Evolutionary conservation across 2,329 filamentous ascomycete genomes (phyloP), one percentile per base, ranked within the genome.

Genomic region (Aspergillus awamori): DNA sequence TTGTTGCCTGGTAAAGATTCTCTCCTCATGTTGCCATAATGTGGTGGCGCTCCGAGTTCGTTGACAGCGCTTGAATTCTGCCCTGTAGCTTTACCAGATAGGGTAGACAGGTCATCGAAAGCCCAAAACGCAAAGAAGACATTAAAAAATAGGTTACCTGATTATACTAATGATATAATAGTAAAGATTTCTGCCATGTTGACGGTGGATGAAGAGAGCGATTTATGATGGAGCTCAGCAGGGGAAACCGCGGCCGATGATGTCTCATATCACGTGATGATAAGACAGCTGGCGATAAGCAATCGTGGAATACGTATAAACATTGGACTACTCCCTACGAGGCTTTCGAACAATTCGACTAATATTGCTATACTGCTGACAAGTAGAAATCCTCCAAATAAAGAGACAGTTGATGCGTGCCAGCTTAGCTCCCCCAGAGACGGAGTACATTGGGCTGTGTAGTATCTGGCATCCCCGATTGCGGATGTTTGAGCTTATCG

Each of bases 201-300:
- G 33, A 51, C 17, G 8, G 41, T 33, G 47, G 54, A 39, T 3
- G 30, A 6, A 15, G 22, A 43, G 22, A 30, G 33, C 10, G 49
- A 36, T 22, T 36, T 5, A 30, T 30, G 1, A 7, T 2, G 43
- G 30, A n/a, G 33, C 28, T 11, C 24, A 51, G 47, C 45, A 49
- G 47, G 48, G 59, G 59, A 63, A 62, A 57, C 26, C 28, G 56
- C 62, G 45, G 59, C 24, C 49, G 53, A 61, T 61, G 59, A 62
- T 48, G 58, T 55, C 49, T 11, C 22, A 1, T 0, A n/a, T 53
- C 61, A 63, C 61, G 59, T 63, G 61, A 58, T 33, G 54, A 17
- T 17, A 30, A 30, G 41, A 15, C 13, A 13, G 4, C 15, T 30
- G 13, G 26, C n/a, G 45, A 49, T 49, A 49, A 49, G 45, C 8